Evolutionary conservation across 352 stramenopile species (phyloP), one percentile per base, ranked within the genome.

Genomic region (Phytopythium aichiense): DNA sequence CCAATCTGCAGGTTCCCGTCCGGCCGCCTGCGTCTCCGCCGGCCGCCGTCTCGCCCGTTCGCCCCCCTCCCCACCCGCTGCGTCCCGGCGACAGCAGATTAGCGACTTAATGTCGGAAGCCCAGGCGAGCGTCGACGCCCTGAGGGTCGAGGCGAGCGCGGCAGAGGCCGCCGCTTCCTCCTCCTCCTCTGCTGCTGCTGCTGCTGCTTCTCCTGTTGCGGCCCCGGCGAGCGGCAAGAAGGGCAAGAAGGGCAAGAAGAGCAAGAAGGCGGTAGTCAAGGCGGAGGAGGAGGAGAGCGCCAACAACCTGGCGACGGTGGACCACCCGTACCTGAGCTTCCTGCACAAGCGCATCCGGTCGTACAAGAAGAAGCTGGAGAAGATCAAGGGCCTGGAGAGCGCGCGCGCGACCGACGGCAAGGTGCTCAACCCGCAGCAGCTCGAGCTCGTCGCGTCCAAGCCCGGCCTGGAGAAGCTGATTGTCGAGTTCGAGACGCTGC

Each of bases 281-380:
- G 65, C 87, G 33, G 73, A 76, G 30, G 71, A 82, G 7, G 64
- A 79, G 22, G 58, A 67, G 50, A 74, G 61, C 59, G 68, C 67
- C 31, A 71, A 72, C 58, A 67, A 73, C 52, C 64, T 69, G 7
- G 72, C 76, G 43, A 83, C 67, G 30, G 58, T 87, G 25, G 80
- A 91, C 63, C 84, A 94, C 54, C 84, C 84, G 60, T 94, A 93
- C 63, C 57, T 93, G 51, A 90, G 79, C 48, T 84, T 93, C 52
- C 57, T 94, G 58, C 76, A 94, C 76, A 94, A 94, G 64, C 80
- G 84, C 45, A 82, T 92, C 43, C 84, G 86, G 15, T 78, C 84
- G 59, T 82, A 89, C 68, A 85, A 86, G 60, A 94, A 94, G 70
- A 94, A 94, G 58, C 72, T 93, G 31, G 86, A 94, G 71, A 94